These are phyloP conservation scores for Mycena venus DNA, from an alignment of 768 basidiomycete species.

Conservation along the genomic window DNA sequence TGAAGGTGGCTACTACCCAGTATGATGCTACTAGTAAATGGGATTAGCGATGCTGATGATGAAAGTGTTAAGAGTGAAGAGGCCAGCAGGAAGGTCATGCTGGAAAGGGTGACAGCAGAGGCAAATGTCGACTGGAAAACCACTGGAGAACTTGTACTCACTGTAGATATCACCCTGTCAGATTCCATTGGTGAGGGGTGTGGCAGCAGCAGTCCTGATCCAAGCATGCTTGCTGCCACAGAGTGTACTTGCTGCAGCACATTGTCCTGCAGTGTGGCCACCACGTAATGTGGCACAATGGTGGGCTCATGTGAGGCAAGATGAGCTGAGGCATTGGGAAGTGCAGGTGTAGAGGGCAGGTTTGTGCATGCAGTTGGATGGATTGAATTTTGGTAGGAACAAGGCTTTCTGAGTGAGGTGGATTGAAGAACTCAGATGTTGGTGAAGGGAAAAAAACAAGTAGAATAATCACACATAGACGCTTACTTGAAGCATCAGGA, in stretches of 20 bases:
- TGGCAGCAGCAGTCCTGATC: neutral
- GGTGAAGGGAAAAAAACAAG: neutral
- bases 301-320: constrained; percentile 4
- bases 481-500: too few relatives aligned
- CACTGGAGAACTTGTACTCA: neutral
- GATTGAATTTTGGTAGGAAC: neutral
- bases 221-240: neutral
- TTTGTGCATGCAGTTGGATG: constrained; percentile 1
- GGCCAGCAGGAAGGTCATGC: neutral
- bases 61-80: neutral
- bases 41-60: neutral
- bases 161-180: neutral
- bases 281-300: neutral
- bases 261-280: constrained; percentile 9
- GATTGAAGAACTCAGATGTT: constrained; percentile 4
- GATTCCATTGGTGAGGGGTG: neutral
- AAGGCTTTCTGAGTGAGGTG: constrained; percentile 6
- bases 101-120: neutral
- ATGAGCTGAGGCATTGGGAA: constrained; percentile 21
- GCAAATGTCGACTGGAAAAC: neutral
- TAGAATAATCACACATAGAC: too few relatives aligned
- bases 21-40: too few relatives aligned
- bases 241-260: constrained; percentile 19
- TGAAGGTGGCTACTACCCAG: too few relatives aligned
- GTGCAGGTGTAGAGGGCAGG: constrained; percentile 11